A percentile compares a stretch with the other conserved stretches of the same genome.
Conservation (phyloP, 768 basidiomycete genomes). For the Coprinellus micaceus region DNA sequence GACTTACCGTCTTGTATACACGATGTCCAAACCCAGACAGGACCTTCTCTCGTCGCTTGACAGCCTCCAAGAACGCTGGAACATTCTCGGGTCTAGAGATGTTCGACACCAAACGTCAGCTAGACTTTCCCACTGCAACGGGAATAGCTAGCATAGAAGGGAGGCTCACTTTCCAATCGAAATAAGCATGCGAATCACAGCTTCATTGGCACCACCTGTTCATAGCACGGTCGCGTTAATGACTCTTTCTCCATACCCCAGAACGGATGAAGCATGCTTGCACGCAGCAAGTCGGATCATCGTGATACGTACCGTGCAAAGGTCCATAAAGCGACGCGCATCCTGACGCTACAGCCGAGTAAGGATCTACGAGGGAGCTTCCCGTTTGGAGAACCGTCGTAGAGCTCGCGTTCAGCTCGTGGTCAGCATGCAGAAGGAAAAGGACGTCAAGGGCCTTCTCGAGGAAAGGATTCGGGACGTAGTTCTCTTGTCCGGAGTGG, state of each 20-base stretch:
- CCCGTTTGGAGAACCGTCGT: constrained; percentile 87
- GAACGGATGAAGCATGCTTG: neutral
- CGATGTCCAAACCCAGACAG: constrained; percentile 90
- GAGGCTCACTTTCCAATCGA: constrained; percentile 71
- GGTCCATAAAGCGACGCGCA: constrained; percentile 86
- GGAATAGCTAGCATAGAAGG: neutral
- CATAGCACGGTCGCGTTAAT: too few species aligned
- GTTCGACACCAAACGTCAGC: neutral
- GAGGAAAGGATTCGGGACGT: constrained; percentile 78
- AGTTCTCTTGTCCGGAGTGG: constrained; percentile 67
- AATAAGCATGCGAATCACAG: constrained; percentile 90
- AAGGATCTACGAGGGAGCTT: constrained; percentile 88
- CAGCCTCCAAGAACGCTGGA: constrained; percentile 78
- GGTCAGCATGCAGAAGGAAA: constrained; percentile 87
- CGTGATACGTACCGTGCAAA: constrained; percentile 49
- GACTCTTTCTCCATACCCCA: too few species aligned
- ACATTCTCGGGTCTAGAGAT: constrained; percentile 70
- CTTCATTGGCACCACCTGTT: constrained; percentile 89
- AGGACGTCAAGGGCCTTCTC: constrained; percentile 85
- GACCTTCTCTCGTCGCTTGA: constrained; percentile 85
- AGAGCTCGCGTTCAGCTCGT: constrained; percentile 84
- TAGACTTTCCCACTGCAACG: neutral
- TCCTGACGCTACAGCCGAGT: constrained; percentile 77
- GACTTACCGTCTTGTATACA: constrained; percentile 69
- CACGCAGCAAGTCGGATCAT: neutral